Base-by-base conservation (phyloP, 2,329 filamentous ascomycete genomes). In the Leptographium wingfieldii region DNA sequence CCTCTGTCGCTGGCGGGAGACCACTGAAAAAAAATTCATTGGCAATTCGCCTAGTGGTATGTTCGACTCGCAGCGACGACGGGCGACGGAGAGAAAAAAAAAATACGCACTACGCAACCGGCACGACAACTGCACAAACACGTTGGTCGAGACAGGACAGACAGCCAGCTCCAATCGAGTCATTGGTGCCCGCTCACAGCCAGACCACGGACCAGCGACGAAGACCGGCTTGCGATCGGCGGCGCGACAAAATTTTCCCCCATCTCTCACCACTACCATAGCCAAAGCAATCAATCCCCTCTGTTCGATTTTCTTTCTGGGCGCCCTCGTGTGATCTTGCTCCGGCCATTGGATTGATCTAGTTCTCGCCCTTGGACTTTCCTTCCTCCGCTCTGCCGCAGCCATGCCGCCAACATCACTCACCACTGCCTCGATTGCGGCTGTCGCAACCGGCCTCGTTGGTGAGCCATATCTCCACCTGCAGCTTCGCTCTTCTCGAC, bases 381-480 rank as follows among this genome's bases (percentile, higher is more conserved):
- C 54, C n/a, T 12, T 12, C 27, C 22, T 19, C 35, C 9, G 22
- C 1, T 19, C 22, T 43, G 35, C 22, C 10, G 12, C 51, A 72
- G 33, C 82, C 70, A 78, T 83, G 72, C 78, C 82, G 72, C 80
- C 80, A 64, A 77, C 81, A 68, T 80, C 80, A 68, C 80, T 68
- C 69, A 78, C 82, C 71, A 83, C 81, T 70, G 80, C 82, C 70
- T 81, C 81, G 60, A 78, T 83, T 69, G 82, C 81, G 68, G 82
- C 81, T 56, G 73, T 80, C 65, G 81, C 81, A 60, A 81, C 82
- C 58, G 82, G 80, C 65, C 64, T 84, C 59, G 68, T 84, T 67
- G 83, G 83, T 86, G 78, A 69, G 73, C 35, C 19, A 16, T 9
- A 10, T 9, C 49, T 38, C 25, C 11, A 52, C 29, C 3, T 27